Evolutionary conservation across 2,329 filamentous ascomycete genomes (phyloP).

Genomic region (Sclerotiophoma versabilis): DNA sequence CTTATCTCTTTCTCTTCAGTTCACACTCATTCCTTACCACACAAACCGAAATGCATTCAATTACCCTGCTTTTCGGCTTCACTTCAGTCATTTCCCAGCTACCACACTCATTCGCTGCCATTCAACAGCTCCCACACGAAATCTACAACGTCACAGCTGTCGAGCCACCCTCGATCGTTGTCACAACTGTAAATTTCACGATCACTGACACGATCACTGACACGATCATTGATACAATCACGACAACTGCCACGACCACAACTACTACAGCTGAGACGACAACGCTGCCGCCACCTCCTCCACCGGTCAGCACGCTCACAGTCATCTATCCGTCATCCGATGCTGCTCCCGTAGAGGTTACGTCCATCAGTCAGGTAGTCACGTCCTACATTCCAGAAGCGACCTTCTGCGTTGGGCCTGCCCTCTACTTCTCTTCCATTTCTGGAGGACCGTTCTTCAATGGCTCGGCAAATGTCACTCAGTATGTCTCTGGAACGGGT

Average conservation of each 20-base stretch:
- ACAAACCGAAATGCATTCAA: constrained; percentile 6
- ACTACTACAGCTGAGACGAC: constrained; percentile 7
- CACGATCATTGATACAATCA: constrained; percentile 27
- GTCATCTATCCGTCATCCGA: constrained; percentile 53
- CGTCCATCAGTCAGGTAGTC: constrained; percentile 53
- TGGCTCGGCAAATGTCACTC: constrained; percentile 42
- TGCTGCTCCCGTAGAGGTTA: constrained; percentile 51
- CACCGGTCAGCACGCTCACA: constrained; percentile 36
- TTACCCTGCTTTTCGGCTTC: constrained; percentile 9
- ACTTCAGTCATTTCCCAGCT: constrained; percentile 9
- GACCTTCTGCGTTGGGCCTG: constrained; percentile 53
- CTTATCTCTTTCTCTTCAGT: neutral
- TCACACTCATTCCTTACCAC: constrained; percentile 8
- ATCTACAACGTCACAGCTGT: constrained; percentile 14
- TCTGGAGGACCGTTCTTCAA: constrained; percentile 48
- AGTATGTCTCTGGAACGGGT: constrained; percentile 28
- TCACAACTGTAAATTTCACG: constrained; percentile 18
- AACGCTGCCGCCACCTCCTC: neutral
- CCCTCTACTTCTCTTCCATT: constrained; percentile 44
- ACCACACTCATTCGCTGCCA: constrained; percentile 7
- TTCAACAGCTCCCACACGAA: constrained; percentile 8
- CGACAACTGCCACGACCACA: constrained; percentile 18
- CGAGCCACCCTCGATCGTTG: neutral
- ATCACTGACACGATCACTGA: constrained; percentile 34
- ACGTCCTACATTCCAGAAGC: constrained; percentile 53